Evolutionary conservation across 768 basidiomycete species (phyloP).

Genomic region (Rhodosporidiobolus sp.): DNA sequence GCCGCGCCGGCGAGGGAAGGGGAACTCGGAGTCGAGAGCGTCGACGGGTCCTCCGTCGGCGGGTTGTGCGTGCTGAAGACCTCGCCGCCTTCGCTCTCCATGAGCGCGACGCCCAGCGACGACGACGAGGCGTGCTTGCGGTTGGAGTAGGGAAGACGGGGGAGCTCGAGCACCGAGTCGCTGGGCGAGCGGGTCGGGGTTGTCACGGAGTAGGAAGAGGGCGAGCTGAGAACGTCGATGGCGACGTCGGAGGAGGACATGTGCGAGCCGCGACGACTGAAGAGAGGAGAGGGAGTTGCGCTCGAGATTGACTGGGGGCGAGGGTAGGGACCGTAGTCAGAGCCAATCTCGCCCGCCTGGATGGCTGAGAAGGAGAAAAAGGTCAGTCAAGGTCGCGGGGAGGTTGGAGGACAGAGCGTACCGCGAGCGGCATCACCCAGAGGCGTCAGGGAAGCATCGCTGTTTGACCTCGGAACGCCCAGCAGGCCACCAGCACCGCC

Average conservation of each 20-base stretch:
- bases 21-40: no score
- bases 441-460: no score
- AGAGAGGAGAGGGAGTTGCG: not conserved
- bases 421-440: no score
- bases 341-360: conserved; percentile 22
- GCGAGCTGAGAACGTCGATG: not conserved
- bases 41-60: not conserved
- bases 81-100: not conserved
- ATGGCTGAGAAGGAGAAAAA: conserved; percentile 12
- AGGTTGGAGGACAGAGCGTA: no score
- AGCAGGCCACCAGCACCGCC: no score
- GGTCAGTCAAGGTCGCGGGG: no score
- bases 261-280: conserved; percentile 15
- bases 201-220: no score
- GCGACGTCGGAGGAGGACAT: conserved; percentile 9
- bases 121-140: not conserved
- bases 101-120: not conserved
- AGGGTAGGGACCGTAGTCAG: conserved; percentile 29
- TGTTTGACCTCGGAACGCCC: no score
- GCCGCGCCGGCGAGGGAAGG: not conserved
- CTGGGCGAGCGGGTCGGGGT: not conserved
- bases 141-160: not conserved
- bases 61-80: not conserved
- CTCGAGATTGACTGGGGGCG: not conserved
- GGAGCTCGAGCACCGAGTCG: not conserved